Evolutionary conservation across 129 eudicot species (phyloP).

Genomic region (Apium graveolens): DNA sequence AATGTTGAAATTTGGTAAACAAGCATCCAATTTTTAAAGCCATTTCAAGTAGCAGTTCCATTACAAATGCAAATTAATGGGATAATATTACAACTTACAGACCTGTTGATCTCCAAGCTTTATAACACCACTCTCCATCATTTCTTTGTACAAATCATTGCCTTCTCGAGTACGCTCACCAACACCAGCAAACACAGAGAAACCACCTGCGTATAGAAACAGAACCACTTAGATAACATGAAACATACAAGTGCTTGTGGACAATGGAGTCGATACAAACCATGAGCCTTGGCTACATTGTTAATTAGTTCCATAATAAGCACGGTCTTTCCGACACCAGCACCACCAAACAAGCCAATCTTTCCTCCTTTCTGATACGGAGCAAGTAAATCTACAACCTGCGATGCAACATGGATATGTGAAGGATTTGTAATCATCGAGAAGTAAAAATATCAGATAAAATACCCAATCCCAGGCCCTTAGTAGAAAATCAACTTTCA

Average conservation of each 20-base stretch:
- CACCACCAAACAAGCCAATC: constrained; percentile 98
- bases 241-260: not conserved
- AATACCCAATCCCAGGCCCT: not conserved
- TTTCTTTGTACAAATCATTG: constrained; percentile 90
- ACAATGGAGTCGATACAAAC: constrained; percentile 24
- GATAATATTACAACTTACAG: not conserved
- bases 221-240: not conserved
- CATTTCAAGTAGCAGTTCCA: not conserved
- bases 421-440: constrained; percentile 2
- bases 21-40: not conserved
- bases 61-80: not conserved
- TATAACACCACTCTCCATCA: constrained; percentile 99
- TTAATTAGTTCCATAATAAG: constrained; percentile 97
- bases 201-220: constrained; percentile 61
- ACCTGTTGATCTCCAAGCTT: constrained; percentile 95
- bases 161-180: constrained; percentile 99
- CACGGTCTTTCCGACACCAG: constrained; percentile 98
- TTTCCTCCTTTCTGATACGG: constrained; percentile 99
- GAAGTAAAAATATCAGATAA: not conserved
- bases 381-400: constrained; percentile 98
- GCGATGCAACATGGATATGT: not conserved
- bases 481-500: not conserved
- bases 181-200: constrained; percentile 99
- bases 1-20: not conserved
- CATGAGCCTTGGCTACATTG: constrained; percentile 98